phyloP scores from a whole-genome alignment of 805 yeast genomes.

The Spathaspora girioi region DNA sequence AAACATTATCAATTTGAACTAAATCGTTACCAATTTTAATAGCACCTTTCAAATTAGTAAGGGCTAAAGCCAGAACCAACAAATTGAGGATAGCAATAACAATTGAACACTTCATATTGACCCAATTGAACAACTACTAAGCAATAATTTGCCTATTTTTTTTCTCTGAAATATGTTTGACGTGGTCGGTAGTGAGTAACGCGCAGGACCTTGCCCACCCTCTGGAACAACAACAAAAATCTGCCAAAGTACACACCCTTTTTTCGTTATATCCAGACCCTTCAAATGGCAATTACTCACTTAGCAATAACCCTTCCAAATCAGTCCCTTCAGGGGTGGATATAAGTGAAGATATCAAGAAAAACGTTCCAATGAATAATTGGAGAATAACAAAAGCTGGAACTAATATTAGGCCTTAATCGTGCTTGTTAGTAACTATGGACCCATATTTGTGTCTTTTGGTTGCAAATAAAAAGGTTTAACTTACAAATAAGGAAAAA shows the following conservation, averaged over 20 bases:
- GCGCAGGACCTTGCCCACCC: no score
- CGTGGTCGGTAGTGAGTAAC: conserved; percentile 10
- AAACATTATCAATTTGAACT: conserved; percentile 27
- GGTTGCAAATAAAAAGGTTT: conserved; percentile 1
- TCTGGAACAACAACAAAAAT: conserved; percentile 2
- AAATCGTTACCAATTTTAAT: conserved; percentile 22
- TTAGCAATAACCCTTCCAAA: conserved; percentile 5
- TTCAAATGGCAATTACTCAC: background rate
- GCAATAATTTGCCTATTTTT: background rate
- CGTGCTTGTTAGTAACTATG: conserved; percentile 1
- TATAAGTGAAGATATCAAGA: conserved; percentile 6
- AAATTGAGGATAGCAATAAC: conserved; percentile 16
- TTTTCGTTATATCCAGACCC: background rate
- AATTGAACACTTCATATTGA: conserved; percentile 17
- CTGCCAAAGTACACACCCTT: conserved; percentile 1
- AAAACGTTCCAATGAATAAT: conserved; percentile 7
- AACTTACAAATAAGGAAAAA: conserved; percentile 13
- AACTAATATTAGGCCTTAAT: conserved; percentile 8
- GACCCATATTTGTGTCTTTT: background rate
- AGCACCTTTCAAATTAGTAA: conserved; percentile 25
- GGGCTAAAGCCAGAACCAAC: conserved; percentile 21
- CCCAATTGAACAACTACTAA: background rate
- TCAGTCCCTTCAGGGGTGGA: conserved; percentile 3
- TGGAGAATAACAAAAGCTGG: conserved; percentile 8
- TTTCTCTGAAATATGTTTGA: conserved; percentile 5